Base-by-base conservation (phyloP, 352 stramenopile genomes). In the Phytophthora fragariaefolia region DNA sequence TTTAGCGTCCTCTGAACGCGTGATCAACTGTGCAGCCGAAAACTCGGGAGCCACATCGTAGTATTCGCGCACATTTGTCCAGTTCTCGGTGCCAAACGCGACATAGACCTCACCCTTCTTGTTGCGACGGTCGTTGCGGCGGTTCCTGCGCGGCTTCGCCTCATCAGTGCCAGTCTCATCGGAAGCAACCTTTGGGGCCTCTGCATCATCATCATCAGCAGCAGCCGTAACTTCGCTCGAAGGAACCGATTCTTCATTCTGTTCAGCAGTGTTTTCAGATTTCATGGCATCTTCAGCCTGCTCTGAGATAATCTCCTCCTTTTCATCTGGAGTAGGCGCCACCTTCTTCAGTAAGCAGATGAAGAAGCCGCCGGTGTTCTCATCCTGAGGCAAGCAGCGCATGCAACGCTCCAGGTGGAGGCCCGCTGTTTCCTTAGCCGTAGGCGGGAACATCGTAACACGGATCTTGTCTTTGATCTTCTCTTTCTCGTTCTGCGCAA, bases 361-460 rank as follows among this genome's bases (percentile, higher is more conserved):
- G 78, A 99, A 99, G 74, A 99, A 99, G 0, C 98, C 98, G 42
- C 98, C 98, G 7, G 97, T 99, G 77, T 99, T 92, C 76, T 94
- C 68, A 17, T 79, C 67, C 30, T 99, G 98, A 17, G 98, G 98
- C 38, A 99, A 80, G 42, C 99, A 97, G 10, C 98, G 93, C 83
- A 98, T 93, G 74, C 98, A 99, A 9, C 91, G 79, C 54, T 99
- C 87, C 10, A 99, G 69, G 61, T 97, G 75, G 28, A 98, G 82
- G 24, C 61, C 57, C 17, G 58, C 71, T 4, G 80, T 77, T 60
- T 98, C 91, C 9, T 96, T 82, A 3, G 76, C 54, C 3, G 85
- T 86, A 17, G 96, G 93, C 4, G 96, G 91, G 74, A 98, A 98
- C 82, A 98, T 97, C 7, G 90, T 95, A 18, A 74, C 46, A 27